Evolutionary conservation across 108 stramenopile genomes (phyloP).

Genomic region (Pseudonitzschia multiseries): DNA sequence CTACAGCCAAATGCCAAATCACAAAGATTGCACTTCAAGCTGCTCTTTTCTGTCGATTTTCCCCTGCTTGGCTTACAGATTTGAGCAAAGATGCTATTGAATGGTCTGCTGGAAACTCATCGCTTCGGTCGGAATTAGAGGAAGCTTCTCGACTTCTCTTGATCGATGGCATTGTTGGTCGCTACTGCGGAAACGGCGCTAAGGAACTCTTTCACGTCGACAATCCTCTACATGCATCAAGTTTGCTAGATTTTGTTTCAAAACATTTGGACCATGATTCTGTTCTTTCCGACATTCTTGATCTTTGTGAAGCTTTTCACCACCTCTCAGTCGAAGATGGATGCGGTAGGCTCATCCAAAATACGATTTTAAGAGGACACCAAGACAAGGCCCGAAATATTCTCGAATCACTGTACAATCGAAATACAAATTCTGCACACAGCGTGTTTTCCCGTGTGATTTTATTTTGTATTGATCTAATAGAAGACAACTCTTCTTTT

Average conservation of each 20-base stretch:
- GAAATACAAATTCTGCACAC: conserved; percentile 19
- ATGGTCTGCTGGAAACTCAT: conserved; percentile 63
- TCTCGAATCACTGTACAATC: conserved; percentile 21
- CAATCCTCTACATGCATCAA: conserved; percentile 65
- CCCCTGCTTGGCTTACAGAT: conserved; percentile 54
- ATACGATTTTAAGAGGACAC: conserved; percentile 41
- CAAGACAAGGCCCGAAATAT: conserved; percentile 14
- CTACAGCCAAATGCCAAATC: conserved; percentile 57
- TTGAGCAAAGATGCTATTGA: conserved; percentile 65
- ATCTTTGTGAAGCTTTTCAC: conserved; percentile 75
- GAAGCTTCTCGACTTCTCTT: conserved; percentile 73
- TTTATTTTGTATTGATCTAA: conserved; percentile 32
- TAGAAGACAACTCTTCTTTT: conserved; percentile 22
- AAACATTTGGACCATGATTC: conserved; percentile 49
- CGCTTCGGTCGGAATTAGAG: conserved; percentile 68
- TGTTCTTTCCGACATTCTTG: conserved; percentile 55
- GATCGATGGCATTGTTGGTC: conserved; percentile 69
- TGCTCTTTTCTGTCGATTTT: conserved; percentile 64
- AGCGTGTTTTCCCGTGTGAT: conserved; percentile 29
- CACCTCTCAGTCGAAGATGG: conserved; percentile 60
- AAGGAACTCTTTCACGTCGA: conserved; percentile 80
- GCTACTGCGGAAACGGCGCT: conserved; percentile 81
- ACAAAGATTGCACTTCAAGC: conserved; percentile 65
- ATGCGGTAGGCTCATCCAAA: conserved; percentile 55
- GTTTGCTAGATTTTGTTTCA: conserved; percentile 66